Base-by-base conservation (phyloP, 331 rosid genomes). In the Malus hybrid region DNA sequence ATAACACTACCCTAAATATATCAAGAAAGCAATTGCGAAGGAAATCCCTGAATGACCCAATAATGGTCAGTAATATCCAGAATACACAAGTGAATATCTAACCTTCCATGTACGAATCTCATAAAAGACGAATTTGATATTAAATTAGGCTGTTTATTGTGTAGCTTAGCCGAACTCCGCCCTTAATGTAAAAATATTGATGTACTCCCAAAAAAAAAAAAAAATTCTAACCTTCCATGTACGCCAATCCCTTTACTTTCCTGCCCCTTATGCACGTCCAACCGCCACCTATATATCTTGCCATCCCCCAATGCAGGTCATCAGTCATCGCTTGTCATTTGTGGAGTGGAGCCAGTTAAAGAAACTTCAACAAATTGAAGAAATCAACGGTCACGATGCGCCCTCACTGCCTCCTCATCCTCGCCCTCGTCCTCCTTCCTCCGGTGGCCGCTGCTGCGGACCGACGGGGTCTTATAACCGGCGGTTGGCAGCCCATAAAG, bases 401-500 rank as follows among this genome's bases (percentile, higher is more conserved):
- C 26, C 10, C 22, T 34, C 71, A 58, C 33, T 2, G 10, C 68
- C 46, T 78, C 44, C 13, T 28, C 63, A 6, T 6, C 14, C 7
- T 24, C 24, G 24, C 63, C 24, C 24, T 82, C 75, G 5, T 65
- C 34, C 24, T 75, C 14, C 69, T 62, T 14, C 26, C 76, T 2
- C 55, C 2, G 11, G 5, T 19, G 5, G 22, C 74, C 20, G 26
- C 80, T 18, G 52, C 34, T 0, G 76, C 28, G 6, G 28, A n/a
- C 44, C 2, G 26, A 39, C 14, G 66, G n/a, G 14, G 10, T 2
- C 39, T 34, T 6, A 34, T 34, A 3, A 90, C 11, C 7, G 93
- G 89, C 4, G 86, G 85, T 0, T 91, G 87, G 84, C 7, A 10
- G 4, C 83, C 89, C 16, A 79, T 88, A 29, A 12, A 76, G 77